Conservation (phyloP, 192 early-diverging fungal species). For the Podila verticillata region DNA sequence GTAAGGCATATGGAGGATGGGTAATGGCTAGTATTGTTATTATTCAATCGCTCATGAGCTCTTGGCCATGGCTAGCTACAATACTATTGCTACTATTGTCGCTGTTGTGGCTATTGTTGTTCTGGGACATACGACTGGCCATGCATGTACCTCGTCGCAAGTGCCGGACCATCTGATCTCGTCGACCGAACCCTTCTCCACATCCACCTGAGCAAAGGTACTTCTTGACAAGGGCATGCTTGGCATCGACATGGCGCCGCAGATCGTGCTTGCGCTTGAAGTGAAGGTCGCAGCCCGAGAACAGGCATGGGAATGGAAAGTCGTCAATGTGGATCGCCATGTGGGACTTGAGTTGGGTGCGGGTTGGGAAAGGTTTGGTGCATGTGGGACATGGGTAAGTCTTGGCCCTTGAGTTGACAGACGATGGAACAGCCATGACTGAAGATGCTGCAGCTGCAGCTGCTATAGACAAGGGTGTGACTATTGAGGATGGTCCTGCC, state of each 20-base stretch:
- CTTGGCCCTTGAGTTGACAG: constrained; percentile 12
- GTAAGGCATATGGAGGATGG: no score
- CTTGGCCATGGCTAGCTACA: no score
- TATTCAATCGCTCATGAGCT: no score
- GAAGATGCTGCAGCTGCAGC: not conserved
- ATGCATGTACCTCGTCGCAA: constrained; percentile 25
- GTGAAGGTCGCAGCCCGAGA: constrained; percentile 34
- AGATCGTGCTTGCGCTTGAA: constrained; percentile 58
- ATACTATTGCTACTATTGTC: no score
- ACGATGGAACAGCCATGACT: not conserved
- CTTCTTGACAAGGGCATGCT: constrained; percentile 49
- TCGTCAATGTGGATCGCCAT: constrained; percentile 49
- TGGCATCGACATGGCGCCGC: constrained; percentile 54
- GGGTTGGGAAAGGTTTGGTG: constrained; percentile 38
- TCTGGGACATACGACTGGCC: no score
- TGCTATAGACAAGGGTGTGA: not conserved
- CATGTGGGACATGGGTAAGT: constrained; percentile 50
- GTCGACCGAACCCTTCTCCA: constrained; percentile 45
- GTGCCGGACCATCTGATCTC: constrained; percentile 49
- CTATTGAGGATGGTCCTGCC: not conserved
- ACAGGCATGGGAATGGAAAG: constrained; percentile 52
- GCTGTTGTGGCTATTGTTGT: no score
- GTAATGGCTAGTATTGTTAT: no score
- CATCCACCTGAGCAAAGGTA: constrained; percentile 45
- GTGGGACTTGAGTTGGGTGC: constrained; percentile 52